These are phyloP conservation scores for Boletus fagicola DNA, from an alignment of 768 basidiomycete genomes.

Conservation along the genomic window DNA sequence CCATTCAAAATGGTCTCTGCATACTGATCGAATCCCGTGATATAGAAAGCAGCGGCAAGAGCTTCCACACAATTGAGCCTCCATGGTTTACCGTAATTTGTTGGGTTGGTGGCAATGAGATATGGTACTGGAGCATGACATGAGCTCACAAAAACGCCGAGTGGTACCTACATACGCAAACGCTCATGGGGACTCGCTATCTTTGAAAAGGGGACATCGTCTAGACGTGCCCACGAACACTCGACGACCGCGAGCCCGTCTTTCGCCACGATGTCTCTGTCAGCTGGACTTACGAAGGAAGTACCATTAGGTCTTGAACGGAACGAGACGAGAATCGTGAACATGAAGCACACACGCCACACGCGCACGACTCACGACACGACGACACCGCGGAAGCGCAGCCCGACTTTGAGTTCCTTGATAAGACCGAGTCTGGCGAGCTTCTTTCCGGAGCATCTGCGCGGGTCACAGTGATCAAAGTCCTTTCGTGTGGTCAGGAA, in stretches of 20 bases:
- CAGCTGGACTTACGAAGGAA: constrained; percentile 74
- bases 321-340: constrained; percentile 1
- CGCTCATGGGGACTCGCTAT: constrained; percentile 93
- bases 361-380: constrained; percentile 70
- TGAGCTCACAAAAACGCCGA: background rate
- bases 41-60: constrained; percentile 91
- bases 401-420: constrained; percentile 77
- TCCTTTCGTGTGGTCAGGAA: constrained; percentile 51
- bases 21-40: constrained; percentile 81
- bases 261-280: constrained; percentile 71
- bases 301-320: constrained; percentile 74
- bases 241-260: constrained; percentile 95
- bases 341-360: background rate
- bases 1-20: constrained; percentile 74
- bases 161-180: constrained; percentile 54
- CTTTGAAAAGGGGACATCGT: constrained; percentile 93
- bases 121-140: constrained; percentile 71
- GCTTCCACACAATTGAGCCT: constrained; percentile 93
- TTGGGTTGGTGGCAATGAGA: constrained; percentile 91
- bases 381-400: constrained; percentile 87
- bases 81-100: constrained; percentile 99
- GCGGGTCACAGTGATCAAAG: constrained; percentile 96
- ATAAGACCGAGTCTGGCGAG: constrained; percentile 83
- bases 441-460: constrained; percentile 85
- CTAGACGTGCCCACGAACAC: constrained; percentile 95